These are phyloP conservation scores for Paecilomyces dactylethromorphus DNA, from an alignment of 2,329 filamentous ascomycete genomes.

Conservation along the genomic window DNA sequence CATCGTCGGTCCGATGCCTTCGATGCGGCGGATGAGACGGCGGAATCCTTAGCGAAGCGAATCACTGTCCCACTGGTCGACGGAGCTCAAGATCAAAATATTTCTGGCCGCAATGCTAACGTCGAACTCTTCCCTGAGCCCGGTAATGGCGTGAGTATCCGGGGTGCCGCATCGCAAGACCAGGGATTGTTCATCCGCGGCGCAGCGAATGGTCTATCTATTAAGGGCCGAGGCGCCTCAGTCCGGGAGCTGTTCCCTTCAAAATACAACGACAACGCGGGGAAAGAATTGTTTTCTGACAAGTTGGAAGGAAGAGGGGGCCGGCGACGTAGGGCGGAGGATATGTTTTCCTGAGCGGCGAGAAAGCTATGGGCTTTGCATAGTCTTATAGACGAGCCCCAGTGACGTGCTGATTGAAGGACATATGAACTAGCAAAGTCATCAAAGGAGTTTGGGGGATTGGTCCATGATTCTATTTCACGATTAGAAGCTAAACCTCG, in stretches of 20 bases:
- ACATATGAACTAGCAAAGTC: neutral
- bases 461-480: neutral
- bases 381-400: neutral
- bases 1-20: constrained; percentile 46
- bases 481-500: neutral
- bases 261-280: constrained; percentile 51
- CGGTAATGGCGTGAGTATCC: constrained; percentile 49
- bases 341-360: constrained; percentile 57
- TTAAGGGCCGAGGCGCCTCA: constrained; percentile 63
- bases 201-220: constrained; percentile 50
- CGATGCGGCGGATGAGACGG: constrained; percentile 50
- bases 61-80: constrained; percentile 47
- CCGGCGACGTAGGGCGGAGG: constrained; percentile 62
- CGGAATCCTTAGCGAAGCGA: constrained; percentile 44
- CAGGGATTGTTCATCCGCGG: constrained; percentile 33
- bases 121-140: constrained; percentile 35
- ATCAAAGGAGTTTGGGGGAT: neutral
- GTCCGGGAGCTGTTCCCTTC: constrained; percentile 64
- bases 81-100: constrained; percentile 25
- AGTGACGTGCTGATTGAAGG: neutral
- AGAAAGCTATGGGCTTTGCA: neutral
- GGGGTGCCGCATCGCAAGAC: constrained; percentile 47
- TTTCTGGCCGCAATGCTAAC: constrained; percentile 19
- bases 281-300: constrained; percentile 64
- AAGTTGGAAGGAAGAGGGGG: constrained; percentile 52